These are phyloP conservation scores for Fusarium clavum DNA, from an alignment of 2,329 filamentous ascomycete species.

Conservation along the genomic window DNA sequence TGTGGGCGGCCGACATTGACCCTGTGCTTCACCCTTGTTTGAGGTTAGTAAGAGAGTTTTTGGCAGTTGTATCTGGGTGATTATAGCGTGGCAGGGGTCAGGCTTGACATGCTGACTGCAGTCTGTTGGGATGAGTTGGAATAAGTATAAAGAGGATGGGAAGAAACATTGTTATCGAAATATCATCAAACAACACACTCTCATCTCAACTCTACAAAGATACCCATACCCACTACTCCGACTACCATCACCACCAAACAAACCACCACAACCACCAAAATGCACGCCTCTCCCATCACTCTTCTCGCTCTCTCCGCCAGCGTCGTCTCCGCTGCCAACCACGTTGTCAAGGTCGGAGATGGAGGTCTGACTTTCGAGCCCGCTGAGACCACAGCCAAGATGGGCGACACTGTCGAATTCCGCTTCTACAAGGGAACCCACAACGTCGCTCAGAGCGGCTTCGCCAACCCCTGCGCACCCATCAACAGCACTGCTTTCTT, in stretches of 20 bases:
- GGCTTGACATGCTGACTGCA: conserved; percentile 10
- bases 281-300: conserved; percentile 29
- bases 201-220: conserved; percentile 12
- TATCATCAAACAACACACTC: conserved; percentile 2
- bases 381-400: conserved; percentile 60
- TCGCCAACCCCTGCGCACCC: conserved; percentile 68
- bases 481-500: conserved; percentile 62
- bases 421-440: conserved; percentile 64
- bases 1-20: conserved; percentile 26
- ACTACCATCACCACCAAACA: not conserved
- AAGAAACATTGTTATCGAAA: not conserved
- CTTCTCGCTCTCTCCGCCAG: conserved; percentile 28
- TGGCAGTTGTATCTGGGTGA: not conserved
- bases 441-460: conserved; percentile 70
- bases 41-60: conserved; percentile 22
- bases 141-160: conserved; percentile 22
- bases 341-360: conserved; percentile 44
- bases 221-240: not conserved
- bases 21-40: conserved; percentile 37
- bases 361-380: conserved; percentile 61
- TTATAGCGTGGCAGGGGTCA: not conserved
- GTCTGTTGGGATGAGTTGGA: conserved; percentile 1
- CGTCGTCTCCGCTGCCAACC: conserved; percentile 28
- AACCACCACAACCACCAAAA: conserved; percentile 11
- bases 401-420: conserved; percentile 61